Percentiles rank a stretch among this genome's conserved stretches.
These are phyloP conservation scores for Flaveria sonorensis DNA, from an alignment of 129 eudicot species.

Conservation along the genomic window DNA sequence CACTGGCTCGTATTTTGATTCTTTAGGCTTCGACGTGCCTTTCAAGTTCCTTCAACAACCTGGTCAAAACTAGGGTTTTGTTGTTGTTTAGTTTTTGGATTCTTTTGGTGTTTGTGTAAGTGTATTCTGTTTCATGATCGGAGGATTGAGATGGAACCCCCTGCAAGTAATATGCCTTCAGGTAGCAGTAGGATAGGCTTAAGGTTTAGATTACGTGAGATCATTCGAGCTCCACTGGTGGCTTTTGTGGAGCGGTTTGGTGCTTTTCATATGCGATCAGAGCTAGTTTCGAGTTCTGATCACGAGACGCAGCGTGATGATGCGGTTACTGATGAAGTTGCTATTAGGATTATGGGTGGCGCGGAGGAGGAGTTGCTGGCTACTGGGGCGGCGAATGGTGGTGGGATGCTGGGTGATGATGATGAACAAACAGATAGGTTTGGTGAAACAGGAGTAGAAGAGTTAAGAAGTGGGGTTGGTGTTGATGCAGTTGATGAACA, in stretches of 20 bases:
- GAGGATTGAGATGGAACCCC: slow-evolving; percentile 26
- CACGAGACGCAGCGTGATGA: slow-evolving; percentile 31
- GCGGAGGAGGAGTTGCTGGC: slow-evolving; percentile 26
- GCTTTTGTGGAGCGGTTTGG: slow-evolving; percentile 33
- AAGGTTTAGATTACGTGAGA: slow-evolving; percentile 31
- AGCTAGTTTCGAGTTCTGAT: slow-evolving; percentile 25
- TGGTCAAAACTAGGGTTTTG: slow-evolving; percentile 34
- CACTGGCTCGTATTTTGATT: slow-evolving; percentile 28
- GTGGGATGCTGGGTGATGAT: background rate
- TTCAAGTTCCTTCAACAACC: slow-evolving; percentile 22
- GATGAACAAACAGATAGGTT: too few relatives aligned
- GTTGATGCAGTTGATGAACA: slow-evolving; percentile 30
- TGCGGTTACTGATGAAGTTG: slow-evolving; percentile 28
- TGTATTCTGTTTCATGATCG: background rate
- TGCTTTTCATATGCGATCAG: slow-evolving; percentile 16
- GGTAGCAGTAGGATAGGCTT: slow-evolving; percentile 25
- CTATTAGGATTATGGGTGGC: slow-evolving; percentile 43
- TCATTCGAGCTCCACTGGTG: slow-evolving; percentile 32
- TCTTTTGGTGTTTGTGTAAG: background rate
- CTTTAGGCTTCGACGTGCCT: slow-evolving; percentile 26
- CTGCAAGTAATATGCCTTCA: slow-evolving; percentile 22
- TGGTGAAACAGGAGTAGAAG: slow-evolving; percentile 21
- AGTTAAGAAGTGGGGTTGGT: slow-evolving; percentile 26
- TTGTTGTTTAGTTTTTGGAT: background rate
- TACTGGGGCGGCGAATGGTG: slow-evolving; percentile 7